A percentile compares a stretch with the other conserved stretches of the same genome.
phyloP scores from a whole-genome alignment of 441 rosid genomes.

The Breynia disticha region DNA sequence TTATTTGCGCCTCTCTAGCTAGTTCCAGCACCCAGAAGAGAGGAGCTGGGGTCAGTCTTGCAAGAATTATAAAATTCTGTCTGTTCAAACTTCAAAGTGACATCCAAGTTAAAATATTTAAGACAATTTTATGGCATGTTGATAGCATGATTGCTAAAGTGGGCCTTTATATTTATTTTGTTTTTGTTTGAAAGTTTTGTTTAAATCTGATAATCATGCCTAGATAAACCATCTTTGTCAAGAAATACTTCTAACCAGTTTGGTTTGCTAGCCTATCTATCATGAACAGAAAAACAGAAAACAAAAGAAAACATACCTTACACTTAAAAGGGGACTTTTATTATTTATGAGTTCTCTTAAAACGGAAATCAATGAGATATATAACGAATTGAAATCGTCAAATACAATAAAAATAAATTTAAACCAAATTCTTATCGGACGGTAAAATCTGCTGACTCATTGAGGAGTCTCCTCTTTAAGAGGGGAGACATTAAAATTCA shows the following conservation, averaged over 20 bases:
- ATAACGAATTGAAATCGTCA: no score
- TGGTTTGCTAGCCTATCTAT: constrained; percentile 9
- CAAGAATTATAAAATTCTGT: constrained; percentile 20
- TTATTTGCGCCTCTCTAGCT: constrained; percentile 9
- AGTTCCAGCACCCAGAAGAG: constrained; percentile 15
- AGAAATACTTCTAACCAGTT: constrained; percentile 9
- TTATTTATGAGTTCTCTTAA: no score
- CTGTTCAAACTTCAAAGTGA: constrained; percentile 12
- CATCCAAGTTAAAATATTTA: constrained; percentile 9
- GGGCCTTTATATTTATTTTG: constrained; percentile 29
- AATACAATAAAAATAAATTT: no score
- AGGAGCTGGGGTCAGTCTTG: constrained; percentile 14
- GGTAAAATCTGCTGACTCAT: no score
- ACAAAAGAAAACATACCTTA: not conserved
- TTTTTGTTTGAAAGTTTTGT: constrained; percentile 13
- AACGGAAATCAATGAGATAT: no score
- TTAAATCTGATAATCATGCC: constrained; percentile 11
- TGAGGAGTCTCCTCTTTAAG: no score
- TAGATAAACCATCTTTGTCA: constrained; percentile 23
- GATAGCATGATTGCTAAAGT: constrained; percentile 29
- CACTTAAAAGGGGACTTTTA: not conserved
- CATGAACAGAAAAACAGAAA: not conserved
- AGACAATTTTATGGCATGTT: constrained; percentile 10
- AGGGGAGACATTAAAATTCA: no score
- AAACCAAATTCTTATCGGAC: no score